These are phyloP conservation scores for Phytophthora rubi DNA, from an alignment of 352 stramenopile genomes.

Conservation along the genomic window DNA sequence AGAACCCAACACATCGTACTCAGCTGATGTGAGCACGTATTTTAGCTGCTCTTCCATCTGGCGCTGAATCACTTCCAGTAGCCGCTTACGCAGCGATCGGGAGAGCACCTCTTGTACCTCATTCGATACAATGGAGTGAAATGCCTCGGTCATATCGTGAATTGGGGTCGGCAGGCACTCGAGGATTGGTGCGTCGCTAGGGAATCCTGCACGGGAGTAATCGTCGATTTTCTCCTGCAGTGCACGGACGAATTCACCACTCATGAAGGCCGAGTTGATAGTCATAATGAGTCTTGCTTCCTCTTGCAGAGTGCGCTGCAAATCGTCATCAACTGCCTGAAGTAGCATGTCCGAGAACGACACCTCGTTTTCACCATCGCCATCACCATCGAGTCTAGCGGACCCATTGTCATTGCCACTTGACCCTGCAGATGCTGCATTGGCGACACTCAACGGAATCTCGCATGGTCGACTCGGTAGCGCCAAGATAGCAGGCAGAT, in stretches of 20 bases:
- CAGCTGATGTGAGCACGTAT: slow-evolving; percentile 67
- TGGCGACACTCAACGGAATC: slow-evolving; percentile 47
- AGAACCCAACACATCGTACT: slow-evolving; percentile 71
- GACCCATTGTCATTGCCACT: slow-evolving; percentile 1
- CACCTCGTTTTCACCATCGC: slow-evolving; percentile 41
- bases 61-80: slow-evolving; percentile 51
- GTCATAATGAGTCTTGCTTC: slow-evolving; percentile 87
- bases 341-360: slow-evolving; percentile 86
- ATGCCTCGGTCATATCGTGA: slow-evolving; percentile 69
- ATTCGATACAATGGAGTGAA: slow-evolving; percentile 74
- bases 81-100: slow-evolving; percentile 48
- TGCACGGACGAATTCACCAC: slow-evolving; percentile 70
- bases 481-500: slow-evolving; percentile 75
- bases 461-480: slow-evolving; percentile 66
- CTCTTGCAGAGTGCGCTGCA: slow-evolving; percentile 62
- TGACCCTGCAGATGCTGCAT: slow-evolving; percentile 10
- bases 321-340: slow-evolving; percentile 79
- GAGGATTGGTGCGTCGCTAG: slow-evolving; percentile 59
- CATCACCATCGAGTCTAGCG: slow-evolving; percentile 14
- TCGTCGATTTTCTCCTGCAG: slow-evolving; percentile 69
- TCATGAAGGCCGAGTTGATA: slow-evolving; percentile 88
- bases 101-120: slow-evolving; percentile 74
- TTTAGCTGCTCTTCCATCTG: slow-evolving; percentile 58
- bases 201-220: slow-evolving; percentile 54
- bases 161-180: slow-evolving; percentile 81